phyloP scores from a whole-genome alignment of 2,329 filamentous ascomycete genomes.

The Xylaria sp. region DNA sequence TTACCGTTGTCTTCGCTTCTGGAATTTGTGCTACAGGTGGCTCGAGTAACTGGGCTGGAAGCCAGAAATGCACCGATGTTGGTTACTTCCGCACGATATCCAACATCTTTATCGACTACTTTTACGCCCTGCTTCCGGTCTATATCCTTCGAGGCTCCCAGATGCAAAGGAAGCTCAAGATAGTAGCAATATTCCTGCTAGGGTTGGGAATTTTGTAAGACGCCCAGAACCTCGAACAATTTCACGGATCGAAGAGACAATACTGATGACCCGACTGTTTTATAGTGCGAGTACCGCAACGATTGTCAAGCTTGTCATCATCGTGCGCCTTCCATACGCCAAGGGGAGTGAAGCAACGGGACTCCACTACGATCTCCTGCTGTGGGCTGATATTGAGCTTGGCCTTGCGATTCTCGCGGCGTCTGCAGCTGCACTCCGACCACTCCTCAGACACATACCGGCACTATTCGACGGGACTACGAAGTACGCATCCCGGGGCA shows the following conservation, averaged over 20 bases:
- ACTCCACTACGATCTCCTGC: slow-evolving; percentile 48
- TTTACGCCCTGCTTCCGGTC: slow-evolving; percentile 49
- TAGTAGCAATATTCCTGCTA: slow-evolving; percentile 47
- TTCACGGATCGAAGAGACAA: background rate
- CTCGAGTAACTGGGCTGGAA: slow-evolving; percentile 48
- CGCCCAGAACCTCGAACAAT: slow-evolving; percentile 44
- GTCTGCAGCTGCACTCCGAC: slow-evolving; percentile 48
- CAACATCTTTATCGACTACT: slow-evolving; percentile 52
- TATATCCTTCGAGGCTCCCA: slow-evolving; percentile 47
- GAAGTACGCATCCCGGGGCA: slow-evolving; percentile 14
- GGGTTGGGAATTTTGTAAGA: slow-evolving; percentile 51
- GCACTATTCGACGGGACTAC: slow-evolving; percentile 27
- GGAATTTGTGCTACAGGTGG: slow-evolving; percentile 47
- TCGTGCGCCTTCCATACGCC: slow-evolving; percentile 44
- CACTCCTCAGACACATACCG: slow-evolving; percentile 46
- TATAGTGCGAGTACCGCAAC: slow-evolving; percentile 50
- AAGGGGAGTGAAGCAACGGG: slow-evolving; percentile 39
- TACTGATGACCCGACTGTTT: slow-evolving; percentile 14
- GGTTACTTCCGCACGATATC: slow-evolving; percentile 50
- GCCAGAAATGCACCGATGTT: slow-evolving; percentile 44
- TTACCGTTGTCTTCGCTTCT: slow-evolving; percentile 49
- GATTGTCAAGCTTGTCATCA: slow-evolving; percentile 51
- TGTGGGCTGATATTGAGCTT: slow-evolving; percentile 51
- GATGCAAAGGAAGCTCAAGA: slow-evolving; percentile 46
- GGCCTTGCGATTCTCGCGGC: slow-evolving; percentile 49